Conservation (phyloP, 768 basidiomycete species). For the Calocera cornea region DNA sequence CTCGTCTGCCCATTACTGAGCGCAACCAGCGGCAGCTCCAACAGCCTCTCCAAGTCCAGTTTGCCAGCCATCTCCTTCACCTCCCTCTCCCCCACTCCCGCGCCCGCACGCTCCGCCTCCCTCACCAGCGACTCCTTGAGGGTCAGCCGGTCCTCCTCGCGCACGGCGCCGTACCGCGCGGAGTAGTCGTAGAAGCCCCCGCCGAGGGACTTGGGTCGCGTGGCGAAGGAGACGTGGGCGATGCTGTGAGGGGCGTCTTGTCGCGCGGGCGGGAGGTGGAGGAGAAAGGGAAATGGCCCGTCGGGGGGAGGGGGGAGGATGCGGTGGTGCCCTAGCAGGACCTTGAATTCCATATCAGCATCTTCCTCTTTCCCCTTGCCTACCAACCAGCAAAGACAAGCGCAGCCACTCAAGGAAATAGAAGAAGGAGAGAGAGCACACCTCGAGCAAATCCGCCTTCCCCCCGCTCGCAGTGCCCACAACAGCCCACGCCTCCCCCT, state of each 20-base stretch:
- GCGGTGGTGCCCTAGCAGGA: slow-evolving; percentile 56
- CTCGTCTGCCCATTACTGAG: slow-evolving; percentile 88
- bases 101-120: slow-evolving; percentile 27
- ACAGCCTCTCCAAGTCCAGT: slow-evolving; percentile 45
- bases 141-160: slow-evolving; percentile 71
- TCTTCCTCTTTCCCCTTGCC: too few species aligned
- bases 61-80: slow-evolving; percentile 41
- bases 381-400: too few species aligned
- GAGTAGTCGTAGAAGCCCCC: slow-evolving; percentile 79
- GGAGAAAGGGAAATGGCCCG: slow-evolving; percentile 68
- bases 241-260: slow-evolving; percentile 39
- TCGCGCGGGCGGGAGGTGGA: slow-evolving; percentile 3
- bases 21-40: slow-evolving; percentile 76
- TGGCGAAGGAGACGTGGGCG: slow-evolving; percentile 52
- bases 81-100: slow-evolving; percentile 16
- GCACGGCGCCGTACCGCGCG: slow-evolving; percentile 76
- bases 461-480: slow-evolving; percentile 51
- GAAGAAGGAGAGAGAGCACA: slow-evolving; percentile 23
- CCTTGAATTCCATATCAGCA: slow-evolving; percentile 24
- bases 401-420: too few species aligned
- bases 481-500: slow-evolving; percentile 63
- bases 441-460: slow-evolving; percentile 52
- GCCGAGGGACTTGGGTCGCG: slow-evolving; percentile 34
- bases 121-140: slow-evolving; percentile 57
- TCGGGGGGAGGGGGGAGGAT: slow-evolving; percentile 47